These are phyloP conservation scores for Escovopsis sp. DNA, from an alignment of 2,329 filamentous ascomycete species.

Conservation along the genomic window DNA sequence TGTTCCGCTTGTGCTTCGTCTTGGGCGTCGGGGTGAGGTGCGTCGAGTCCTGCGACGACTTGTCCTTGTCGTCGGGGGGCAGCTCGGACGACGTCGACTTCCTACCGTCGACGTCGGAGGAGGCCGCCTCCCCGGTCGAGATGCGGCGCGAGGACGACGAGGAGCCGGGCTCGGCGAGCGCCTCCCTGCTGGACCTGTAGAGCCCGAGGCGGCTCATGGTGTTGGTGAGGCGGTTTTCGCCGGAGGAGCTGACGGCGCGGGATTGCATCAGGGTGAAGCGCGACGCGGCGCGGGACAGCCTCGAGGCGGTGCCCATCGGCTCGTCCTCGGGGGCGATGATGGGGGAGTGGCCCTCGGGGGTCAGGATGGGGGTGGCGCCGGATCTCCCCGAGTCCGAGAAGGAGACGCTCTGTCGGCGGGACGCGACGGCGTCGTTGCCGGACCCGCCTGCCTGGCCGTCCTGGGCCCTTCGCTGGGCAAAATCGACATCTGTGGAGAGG, in stretches of 20 bases:
- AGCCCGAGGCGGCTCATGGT: constrained; percentile 42
- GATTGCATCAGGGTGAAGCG: constrained; percentile 37
- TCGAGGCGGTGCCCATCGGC: constrained; percentile 28
- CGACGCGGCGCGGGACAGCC: constrained; percentile 42
- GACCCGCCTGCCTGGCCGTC: constrained; percentile 25
- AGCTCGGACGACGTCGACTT: background rate
- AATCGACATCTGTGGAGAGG: constrained; percentile 40
- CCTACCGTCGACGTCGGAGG: constrained; percentile 6
- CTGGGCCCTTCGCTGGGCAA: constrained; percentile 31
- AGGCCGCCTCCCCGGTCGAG: constrained; percentile 13
- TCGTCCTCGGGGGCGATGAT: constrained; percentile 36
- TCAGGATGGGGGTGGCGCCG: constrained; percentile 22
- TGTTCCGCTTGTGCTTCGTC: constrained; percentile 21
- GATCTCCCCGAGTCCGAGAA: constrained; percentile 33
- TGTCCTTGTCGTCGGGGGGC: background rate
- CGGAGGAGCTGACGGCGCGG: constrained; percentile 42
- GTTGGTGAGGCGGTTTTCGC: constrained; percentile 42
- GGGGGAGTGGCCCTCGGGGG: constrained; percentile 22
- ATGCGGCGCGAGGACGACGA: constrained; percentile 14
- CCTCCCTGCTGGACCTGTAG: constrained; percentile 37
- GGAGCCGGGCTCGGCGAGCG: constrained; percentile 12
- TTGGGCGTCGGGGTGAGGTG: constrained; percentile 11
- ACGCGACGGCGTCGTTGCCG: constrained; percentile 19
- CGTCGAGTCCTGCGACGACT: constrained; percentile 1
- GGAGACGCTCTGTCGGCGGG: constrained; percentile 36